These are phyloP conservation scores for Aspergillus japonicus DNA, from an alignment of 2,329 filamentous ascomycete genomes.

Conservation along the genomic window DNA sequence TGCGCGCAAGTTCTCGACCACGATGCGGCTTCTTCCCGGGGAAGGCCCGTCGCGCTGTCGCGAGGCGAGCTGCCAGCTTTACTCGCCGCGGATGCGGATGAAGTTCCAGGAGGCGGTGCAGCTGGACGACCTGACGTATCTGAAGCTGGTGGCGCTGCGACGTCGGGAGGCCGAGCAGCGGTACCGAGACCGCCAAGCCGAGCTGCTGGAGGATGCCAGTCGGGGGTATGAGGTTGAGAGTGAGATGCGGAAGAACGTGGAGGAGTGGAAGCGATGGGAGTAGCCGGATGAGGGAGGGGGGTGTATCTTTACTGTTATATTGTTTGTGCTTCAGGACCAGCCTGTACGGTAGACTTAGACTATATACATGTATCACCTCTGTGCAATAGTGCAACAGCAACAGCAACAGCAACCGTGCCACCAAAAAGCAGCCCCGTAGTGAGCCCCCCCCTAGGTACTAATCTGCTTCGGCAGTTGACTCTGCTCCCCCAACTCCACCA, in stretches of 20 bases:
- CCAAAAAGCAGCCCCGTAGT: too few relatives aligned
- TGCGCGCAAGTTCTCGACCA: slow-evolving; percentile 64
- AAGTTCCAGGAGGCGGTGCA: slow-evolving; percentile 68
- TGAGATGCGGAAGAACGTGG: slow-evolving; percentile 50
- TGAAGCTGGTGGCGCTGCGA: slow-evolving; percentile 62
- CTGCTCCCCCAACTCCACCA: slow-evolving; percentile 47
- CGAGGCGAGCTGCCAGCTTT: slow-evolving; percentile 69
- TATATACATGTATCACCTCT: slow-evolving; percentile 3
- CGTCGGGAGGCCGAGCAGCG: slow-evolving; percentile 58
- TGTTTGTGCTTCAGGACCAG: slow-evolving; percentile 4
- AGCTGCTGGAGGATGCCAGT: slow-evolving; percentile 57
- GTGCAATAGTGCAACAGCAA: background rate
- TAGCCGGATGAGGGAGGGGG: slow-evolving; percentile 23
- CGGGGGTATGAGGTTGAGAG: slow-evolving; percentile 53
- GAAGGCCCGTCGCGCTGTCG: slow-evolving; percentile 37
- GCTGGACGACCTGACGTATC: slow-evolving; percentile 64
- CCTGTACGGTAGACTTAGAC: slow-evolving; percentile 10
- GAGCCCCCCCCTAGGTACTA: background rate
- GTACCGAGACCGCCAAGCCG: slow-evolving; percentile 56
- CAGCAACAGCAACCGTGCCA: background rate
- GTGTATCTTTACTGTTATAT: slow-evolving; percentile 5
- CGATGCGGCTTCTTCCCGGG: slow-evolving; percentile 58
- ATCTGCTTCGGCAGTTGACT: background rate
- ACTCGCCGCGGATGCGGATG: slow-evolving; percentile 73
- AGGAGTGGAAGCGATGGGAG: slow-evolving; percentile 56